These are phyloP conservation scores for Aspergillus fumigatiaffinis DNA, from an alignment of 2,329 filamentous ascomycete species.

Conservation along the genomic window DNA sequence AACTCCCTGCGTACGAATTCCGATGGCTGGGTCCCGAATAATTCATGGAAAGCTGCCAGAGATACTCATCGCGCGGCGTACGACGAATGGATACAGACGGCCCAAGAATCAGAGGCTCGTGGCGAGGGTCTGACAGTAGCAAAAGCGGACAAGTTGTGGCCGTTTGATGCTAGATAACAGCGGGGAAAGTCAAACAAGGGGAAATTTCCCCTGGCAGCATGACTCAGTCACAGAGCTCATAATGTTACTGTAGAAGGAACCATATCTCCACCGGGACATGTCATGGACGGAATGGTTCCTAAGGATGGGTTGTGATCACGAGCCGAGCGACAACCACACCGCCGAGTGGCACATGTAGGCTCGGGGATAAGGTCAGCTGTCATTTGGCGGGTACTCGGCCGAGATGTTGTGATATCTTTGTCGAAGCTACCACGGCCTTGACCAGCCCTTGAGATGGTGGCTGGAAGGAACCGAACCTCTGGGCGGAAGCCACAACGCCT, in stretches of 20 bases:
- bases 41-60: constrained; percentile 25
- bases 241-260: too few relatives aligned
- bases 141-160: constrained; percentile 25
- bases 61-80: constrained; percentile 25
- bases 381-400: not conserved
- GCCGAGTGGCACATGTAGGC: not conserved
- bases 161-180: constrained; percentile 18
- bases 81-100: constrained; percentile 24
- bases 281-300: too few relatives aligned
- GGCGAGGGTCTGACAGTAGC: constrained; percentile 19
- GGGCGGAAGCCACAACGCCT: not conserved
- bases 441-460: too few relatives aligned
- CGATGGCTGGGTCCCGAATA: constrained; percentile 31
- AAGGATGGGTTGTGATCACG: too few relatives aligned
- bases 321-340: not conserved
- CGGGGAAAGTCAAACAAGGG: too few relatives aligned
- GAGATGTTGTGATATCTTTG: not conserved
- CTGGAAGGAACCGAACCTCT: not conserved
- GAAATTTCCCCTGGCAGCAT: too few relatives aligned
- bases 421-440: too few relatives aligned
- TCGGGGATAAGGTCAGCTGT: not conserved
- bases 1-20: constrained; percentile 24
- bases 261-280: too few relatives aligned
- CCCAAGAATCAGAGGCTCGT: constrained; percentile 17
- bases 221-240: too few relatives aligned